phyloP scores from a whole-genome alignment of 2,329 filamentous ascomycete genomes.

The Rhytidhysteron rufulum region DNA sequence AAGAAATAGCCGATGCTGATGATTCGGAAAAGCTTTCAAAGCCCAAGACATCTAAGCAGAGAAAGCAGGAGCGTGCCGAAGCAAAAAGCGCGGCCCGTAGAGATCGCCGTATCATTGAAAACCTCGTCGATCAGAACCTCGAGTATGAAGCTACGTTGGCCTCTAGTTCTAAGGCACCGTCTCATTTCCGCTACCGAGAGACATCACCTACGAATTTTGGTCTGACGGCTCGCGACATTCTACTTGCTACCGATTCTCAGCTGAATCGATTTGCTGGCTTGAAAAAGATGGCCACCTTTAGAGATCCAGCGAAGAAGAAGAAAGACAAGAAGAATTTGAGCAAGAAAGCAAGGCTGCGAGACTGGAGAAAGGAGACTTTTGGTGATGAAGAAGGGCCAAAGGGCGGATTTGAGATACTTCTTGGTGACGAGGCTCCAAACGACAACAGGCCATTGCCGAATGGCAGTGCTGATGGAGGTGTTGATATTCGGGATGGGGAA shows the following conservation, averaged over 20 bases:
- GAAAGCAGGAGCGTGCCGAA: constrained; percentile 45
- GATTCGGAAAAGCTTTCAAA: constrained; percentile 33
- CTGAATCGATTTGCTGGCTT: constrained; percentile 89
- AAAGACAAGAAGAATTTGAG: constrained; percentile 83
- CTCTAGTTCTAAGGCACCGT: constrained; percentile 47
- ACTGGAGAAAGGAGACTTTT: constrained; percentile 75
- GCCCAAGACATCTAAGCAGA: constrained; percentile 45
- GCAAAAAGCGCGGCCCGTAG: constrained; percentile 71
- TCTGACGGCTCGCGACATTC: constrained; percentile 83
- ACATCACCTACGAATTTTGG: constrained; percentile 88
- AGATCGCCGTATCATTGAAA: constrained; percentile 79
- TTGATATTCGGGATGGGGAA: constrained; percentile 24
- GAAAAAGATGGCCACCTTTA: constrained; percentile 90
- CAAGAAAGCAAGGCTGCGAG: constrained; percentile 85
- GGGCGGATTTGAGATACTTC: constrained; percentile 37
- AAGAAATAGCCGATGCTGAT: constrained; percentile 48
- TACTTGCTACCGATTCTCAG: constrained; percentile 79
- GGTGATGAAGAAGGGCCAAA: constrained; percentile 54
- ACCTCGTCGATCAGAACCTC: constrained; percentile 77
- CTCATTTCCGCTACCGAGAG: constrained; percentile 84
- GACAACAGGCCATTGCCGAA: constrained; percentile 28
- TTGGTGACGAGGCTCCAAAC: constrained; percentile 18
- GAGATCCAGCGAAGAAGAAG: constrained; percentile 83
- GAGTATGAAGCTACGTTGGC: constrained; percentile 64
- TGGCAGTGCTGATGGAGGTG: constrained; percentile 25